Evolutionary conservation across 306 rosid species (phyloP).

Genomic region (Potentilla sterilis): DNA sequence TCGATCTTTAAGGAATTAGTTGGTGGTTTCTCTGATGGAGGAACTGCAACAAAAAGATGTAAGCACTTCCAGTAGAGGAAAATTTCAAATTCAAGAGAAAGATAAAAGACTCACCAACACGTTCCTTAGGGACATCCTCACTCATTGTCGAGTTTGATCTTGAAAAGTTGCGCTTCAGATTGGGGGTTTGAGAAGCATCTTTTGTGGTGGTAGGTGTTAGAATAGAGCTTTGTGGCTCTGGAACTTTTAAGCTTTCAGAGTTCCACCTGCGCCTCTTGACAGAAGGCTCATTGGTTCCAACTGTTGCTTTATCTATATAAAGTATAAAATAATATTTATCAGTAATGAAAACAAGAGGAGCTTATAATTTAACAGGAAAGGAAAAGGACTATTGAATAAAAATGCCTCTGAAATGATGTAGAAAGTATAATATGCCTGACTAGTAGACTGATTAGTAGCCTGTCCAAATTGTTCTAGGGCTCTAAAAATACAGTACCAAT

Average conservation of each 20-base stretch:
- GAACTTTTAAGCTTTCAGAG: constrained; percentile 54
- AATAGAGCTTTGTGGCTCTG: constrained; percentile 52
- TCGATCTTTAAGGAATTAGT: constrained; percentile 83
- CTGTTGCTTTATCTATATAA: constrained; percentile 50
- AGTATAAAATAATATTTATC: not conserved
- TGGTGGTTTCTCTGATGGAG: constrained; percentile 69
- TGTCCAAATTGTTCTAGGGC: too few species aligned
- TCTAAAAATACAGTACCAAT: not conserved
- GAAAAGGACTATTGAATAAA: not conserved
- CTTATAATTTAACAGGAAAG: not conserved
- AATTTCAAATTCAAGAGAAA: constrained; percentile 9
- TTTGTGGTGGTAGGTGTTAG: constrained; percentile 51
- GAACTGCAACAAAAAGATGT: constrained; percentile 56
- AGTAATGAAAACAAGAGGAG: not conserved
- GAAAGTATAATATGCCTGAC: not conserved
- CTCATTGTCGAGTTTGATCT: constrained; percentile 65
- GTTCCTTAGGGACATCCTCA: constrained; percentile 74
- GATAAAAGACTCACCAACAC: constrained; percentile 64
- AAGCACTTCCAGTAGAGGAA: not conserved
- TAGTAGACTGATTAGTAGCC: too few species aligned
- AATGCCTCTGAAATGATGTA: not conserved
- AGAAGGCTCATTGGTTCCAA: constrained; percentile 69
- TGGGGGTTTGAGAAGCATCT: constrained; percentile 40
- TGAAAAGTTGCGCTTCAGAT: constrained; percentile 54
- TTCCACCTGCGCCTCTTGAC: constrained; percentile 94